These are phyloP conservation scores for Paramecium tetraurelia DNA, from an alignment of 73 alveolate genomes.

Conservation along the genomic window DNA sequence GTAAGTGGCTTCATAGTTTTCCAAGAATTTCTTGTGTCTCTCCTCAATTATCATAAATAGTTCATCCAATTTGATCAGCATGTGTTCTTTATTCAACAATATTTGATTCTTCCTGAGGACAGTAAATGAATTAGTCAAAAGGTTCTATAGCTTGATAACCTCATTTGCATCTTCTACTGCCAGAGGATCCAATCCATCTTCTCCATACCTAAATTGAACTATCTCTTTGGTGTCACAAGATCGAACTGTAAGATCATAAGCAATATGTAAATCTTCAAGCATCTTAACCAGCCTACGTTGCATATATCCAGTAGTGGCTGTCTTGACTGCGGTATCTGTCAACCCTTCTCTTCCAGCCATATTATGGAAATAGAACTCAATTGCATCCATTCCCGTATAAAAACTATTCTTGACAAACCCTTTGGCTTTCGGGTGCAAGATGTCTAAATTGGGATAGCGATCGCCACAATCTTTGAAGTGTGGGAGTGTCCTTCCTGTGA, in stretches of 20 bases:
- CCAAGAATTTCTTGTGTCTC: not conserved
- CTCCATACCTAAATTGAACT: slow-evolving; percentile 98
- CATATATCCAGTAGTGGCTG: slow-evolving; percentile 99
- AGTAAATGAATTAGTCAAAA: slow-evolving; percentile 28
- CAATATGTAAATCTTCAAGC: slow-evolving; percentile 98
- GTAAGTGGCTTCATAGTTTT: not conserved
- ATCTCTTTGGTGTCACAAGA: slow-evolving; percentile 91
- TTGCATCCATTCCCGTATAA: slow-evolving; percentile 87
- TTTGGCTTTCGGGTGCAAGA: slow-evolving; percentile 91
- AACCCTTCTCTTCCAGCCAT: slow-evolving; percentile 99
- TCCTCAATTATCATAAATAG: not conserved
- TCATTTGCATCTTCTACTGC: slow-evolving; percentile 96
- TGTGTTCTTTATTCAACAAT: not conserved
- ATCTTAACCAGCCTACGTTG: slow-evolving; percentile 98
- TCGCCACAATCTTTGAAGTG: slow-evolving; percentile 77
- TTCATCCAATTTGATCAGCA: not conserved
- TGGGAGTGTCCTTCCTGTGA: slow-evolving; percentile 95
- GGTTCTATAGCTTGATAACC: slow-evolving; percentile 80
- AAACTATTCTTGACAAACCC: slow-evolving; percentile 97
- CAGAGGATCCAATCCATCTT: slow-evolving; percentile 87
- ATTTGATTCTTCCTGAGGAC: not conserved
- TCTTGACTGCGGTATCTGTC: slow-evolving; percentile 99
- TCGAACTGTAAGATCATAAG: slow-evolving; percentile 99
- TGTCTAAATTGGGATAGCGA: slow-evolving; percentile 66
- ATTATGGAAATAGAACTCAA: slow-evolving; percentile 98